These are phyloP conservation scores for Aspergillus sp. DNA, from an alignment of 2,329 filamentous ascomycete species.

Conservation along the genomic window DNA sequence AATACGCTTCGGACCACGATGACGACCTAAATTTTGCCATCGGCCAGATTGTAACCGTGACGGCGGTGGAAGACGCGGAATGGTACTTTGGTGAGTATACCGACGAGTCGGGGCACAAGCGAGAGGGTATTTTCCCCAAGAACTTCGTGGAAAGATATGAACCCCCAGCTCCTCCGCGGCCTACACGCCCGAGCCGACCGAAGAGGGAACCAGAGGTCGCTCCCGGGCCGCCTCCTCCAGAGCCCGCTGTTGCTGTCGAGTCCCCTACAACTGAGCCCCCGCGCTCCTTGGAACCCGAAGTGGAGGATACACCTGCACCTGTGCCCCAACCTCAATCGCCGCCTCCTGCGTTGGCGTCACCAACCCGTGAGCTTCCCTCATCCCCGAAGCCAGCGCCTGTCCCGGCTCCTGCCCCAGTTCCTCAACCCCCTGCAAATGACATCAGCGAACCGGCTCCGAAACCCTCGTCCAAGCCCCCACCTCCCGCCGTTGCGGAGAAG, in stretches of 20 bases:
- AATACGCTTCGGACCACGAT: slow-evolving; percentile 89
- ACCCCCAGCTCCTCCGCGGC: slow-evolving; percentile 84
- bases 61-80: slow-evolving; percentile 86
- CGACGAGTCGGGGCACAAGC: slow-evolving; percentile 71
- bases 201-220: slow-evolving; percentile 62
- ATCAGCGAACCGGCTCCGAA: slow-evolving; percentile 46
- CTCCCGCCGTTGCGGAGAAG: slow-evolving; percentile 69
- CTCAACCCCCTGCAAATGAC: slow-evolving; percentile 28
- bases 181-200: slow-evolving; percentile 67
- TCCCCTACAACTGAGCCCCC: slow-evolving; percentile 31
- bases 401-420: slow-evolving; percentile 33
- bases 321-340: slow-evolving; percentile 31
- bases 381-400: slow-evolving; percentile 28
- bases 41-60: slow-evolving; percentile 92
- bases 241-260: slow-evolving; percentile 35
- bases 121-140: slow-evolving; percentile 86
- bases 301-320: slow-evolving; percentile 24
- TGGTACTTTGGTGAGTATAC: slow-evolving; percentile 91
- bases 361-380: slow-evolving; percentile 29
- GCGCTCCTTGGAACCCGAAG: slow-evolving; percentile 39
- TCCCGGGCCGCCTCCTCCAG: slow-evolving; percentile 31
- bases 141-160: slow-evolving; percentile 98
- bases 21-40: slow-evolving; percentile 86
- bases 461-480: slow-evolving; percentile 60
- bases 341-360: slow-evolving; percentile 25